Evolutionary conservation across 805 yeast species (phyloP).

Genomic region (Metschnikowia koreensis): DNA sequence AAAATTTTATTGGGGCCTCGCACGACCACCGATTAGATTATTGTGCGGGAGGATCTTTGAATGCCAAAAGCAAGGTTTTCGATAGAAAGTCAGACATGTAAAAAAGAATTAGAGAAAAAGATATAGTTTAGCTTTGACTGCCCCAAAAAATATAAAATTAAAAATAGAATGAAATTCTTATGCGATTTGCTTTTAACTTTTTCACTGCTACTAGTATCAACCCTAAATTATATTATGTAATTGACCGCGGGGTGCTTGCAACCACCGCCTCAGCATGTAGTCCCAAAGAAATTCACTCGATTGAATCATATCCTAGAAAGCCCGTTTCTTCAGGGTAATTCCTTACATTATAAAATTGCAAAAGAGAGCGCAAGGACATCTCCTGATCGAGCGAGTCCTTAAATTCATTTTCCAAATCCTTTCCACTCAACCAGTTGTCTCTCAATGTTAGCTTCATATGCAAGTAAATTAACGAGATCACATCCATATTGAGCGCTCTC

Average conservation of each 20-base stretch:
- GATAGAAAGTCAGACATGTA: no score
- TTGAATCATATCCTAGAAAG: conserved; percentile 48
- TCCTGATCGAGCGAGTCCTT: conserved; percentile 83
- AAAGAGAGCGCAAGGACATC: conserved; percentile 71
- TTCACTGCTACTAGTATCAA: no score
- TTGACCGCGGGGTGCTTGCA: background rate
- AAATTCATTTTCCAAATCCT: conserved; percentile 71
- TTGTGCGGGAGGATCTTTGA: background rate
- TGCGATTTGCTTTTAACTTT: no score
- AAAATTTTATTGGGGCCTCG: conserved; percentile 20
- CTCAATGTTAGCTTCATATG: conserved; percentile 67
- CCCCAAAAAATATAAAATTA: no score
- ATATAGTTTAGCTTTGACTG: no score
- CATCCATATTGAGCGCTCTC: conserved; percentile 90
- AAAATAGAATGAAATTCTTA: no score
- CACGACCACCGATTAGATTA: conserved; percentile 15
- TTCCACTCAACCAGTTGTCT: conserved; percentile 87
- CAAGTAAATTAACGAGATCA: conserved; percentile 81
- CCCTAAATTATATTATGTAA: no score
- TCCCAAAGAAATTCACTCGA: background rate
- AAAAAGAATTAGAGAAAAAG: no score
- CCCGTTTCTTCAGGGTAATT: conserved; percentile 54
- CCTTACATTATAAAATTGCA: conserved; percentile 71
- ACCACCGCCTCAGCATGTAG: background rate
- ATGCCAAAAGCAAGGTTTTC: no score